A percentile compares a stretch with the other conserved stretches of the same genome.
Conservation (phyloP, 2,329 filamentous ascomycete species). For the Aspergillus sp. region DNA sequence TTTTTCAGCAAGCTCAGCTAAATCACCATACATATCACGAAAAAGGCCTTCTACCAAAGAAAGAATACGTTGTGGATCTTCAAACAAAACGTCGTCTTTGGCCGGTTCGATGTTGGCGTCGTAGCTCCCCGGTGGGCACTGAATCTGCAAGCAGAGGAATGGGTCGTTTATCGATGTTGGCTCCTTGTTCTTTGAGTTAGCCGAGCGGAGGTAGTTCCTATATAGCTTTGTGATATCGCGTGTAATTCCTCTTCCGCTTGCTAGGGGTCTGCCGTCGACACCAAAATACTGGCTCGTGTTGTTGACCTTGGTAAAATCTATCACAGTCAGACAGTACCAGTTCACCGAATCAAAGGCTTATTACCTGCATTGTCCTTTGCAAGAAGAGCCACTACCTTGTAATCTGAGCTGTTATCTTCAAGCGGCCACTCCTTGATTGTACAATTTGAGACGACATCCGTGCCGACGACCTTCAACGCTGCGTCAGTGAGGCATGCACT, state of each 20-base stretch:
- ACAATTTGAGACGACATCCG: conserved; percentile 48
- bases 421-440: conserved; percentile 23
- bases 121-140: conserved; percentile 49
- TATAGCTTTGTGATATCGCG: conserved; percentile 48
- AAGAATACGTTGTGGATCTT: conserved; percentile 40
- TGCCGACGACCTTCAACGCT: conserved; percentile 50
- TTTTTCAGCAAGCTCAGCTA: not conserved
- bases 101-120: conserved; percentile 58
- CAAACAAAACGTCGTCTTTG: conserved; percentile 58
- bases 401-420: conserved; percentile 19
- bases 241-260: conserved; percentile 42
- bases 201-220: conserved; percentile 43
- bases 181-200: conserved; percentile 12
- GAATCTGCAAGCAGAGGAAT: conserved; percentile 51
- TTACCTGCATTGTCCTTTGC: conserved; percentile 39
- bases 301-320: conserved; percentile 32
- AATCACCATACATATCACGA: conserved; percentile 9
- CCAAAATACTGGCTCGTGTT: conserved; percentile 46
- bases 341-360: not conserved
- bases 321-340: conserved; percentile 12
- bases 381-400: conserved; percentile 44
- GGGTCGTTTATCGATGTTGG: conserved; percentile 40
- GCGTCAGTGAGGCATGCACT: conserved; percentile 46
- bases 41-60: conserved; percentile 36
- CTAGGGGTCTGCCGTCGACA: conserved; percentile 52